Evolutionary conservation across 2,329 filamentous ascomycete genomes (phyloP).

Genomic region (Ophiostoma angusticollis): DNA sequence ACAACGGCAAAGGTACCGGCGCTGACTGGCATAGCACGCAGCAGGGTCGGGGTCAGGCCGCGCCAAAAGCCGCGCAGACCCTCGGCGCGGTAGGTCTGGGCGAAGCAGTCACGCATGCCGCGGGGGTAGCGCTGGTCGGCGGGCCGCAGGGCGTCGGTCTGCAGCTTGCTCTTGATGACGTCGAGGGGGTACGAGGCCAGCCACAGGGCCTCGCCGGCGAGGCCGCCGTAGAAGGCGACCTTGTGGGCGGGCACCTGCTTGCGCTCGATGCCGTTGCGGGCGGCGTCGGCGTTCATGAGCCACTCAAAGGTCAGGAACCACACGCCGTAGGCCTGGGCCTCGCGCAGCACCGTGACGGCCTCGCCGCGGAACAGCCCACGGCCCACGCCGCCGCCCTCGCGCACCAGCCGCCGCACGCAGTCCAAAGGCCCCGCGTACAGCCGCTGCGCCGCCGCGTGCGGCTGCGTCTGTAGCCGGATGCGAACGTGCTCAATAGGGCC

Average conservation of each 20-base stretch:
- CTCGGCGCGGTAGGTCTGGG: slow-evolving; percentile 64
- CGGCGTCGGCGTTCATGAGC: slow-evolving; percentile 82
- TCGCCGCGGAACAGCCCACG: slow-evolving; percentile 76
- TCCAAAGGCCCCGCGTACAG: slow-evolving; percentile 79
- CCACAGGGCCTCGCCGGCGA: slow-evolving; percentile 92
- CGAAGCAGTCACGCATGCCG: slow-evolving; percentile 82
- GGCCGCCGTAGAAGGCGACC: slow-evolving; percentile 80
- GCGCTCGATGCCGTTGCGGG: slow-evolving; percentile 61
- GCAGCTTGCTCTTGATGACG: slow-evolving; percentile 99
- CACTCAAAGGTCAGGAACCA: slow-evolving; percentile 97
- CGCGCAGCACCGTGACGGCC: slow-evolving; percentile 71
- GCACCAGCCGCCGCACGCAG: slow-evolving; percentile 73
- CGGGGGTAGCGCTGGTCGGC: slow-evolving; percentile 54
- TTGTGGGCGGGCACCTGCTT: slow-evolving; percentile 72
- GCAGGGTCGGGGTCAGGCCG: slow-evolving; percentile 76
- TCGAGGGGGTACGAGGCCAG: slow-evolving; percentile 88
- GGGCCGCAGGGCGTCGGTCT: slow-evolving; percentile 79
- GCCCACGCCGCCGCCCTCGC: slow-evolving; percentile 52
- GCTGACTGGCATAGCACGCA: slow-evolving; percentile 94
- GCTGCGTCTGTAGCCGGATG: slow-evolving; percentile 91
- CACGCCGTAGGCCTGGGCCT: slow-evolving; percentile 86
- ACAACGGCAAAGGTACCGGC: slow-evolving; percentile 93
- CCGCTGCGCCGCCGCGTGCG: slow-evolving; percentile 58
- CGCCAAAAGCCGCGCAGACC: slow-evolving; percentile 85
- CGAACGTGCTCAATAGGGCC: slow-evolving; percentile 93